Percentiles rank a stretch among this genome's conserved stretches.
These are phyloP conservation scores for Colletotrichum musicola DNA, from an alignment of 2,329 filamentous ascomycete genomes.

Conservation along the genomic window DNA sequence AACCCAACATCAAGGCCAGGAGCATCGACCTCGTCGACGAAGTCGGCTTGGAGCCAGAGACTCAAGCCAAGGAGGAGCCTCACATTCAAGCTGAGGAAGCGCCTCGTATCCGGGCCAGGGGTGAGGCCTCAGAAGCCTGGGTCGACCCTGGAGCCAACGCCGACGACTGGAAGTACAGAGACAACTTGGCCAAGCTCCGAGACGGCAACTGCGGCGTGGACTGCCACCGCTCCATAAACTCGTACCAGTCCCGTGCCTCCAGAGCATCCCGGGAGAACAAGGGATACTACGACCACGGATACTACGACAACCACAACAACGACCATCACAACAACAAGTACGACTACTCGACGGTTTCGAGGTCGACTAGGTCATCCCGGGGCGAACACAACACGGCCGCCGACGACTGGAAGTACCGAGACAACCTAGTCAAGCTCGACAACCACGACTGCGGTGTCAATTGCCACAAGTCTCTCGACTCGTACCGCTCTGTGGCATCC, in stretches of 20 bases:
- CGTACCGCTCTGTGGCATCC: neutral
- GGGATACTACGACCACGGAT: neutral
- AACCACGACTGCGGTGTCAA: neutral
- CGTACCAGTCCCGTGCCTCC: neutral
- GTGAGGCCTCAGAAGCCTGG: neutral
- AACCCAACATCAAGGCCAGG: neutral
- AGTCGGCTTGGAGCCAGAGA: neutral
- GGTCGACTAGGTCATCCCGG: neutral
- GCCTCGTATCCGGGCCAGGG: neutral
- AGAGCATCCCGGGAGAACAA: neutral
- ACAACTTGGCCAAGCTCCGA: conserved; percentile 5
- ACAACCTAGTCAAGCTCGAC: conserved; percentile 12
- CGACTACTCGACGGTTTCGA: neutral
- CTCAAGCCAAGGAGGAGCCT: neutral
- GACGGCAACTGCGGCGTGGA: neutral
- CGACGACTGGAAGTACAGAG: conserved; percentile 9
- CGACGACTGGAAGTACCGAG: conserved; percentile 15
- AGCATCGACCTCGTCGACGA: neutral
- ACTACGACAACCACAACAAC: neutral
- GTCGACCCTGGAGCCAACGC: no score
- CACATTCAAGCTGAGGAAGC: neutral
- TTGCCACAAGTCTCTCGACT: neutral
- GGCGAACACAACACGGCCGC: conserved; percentile 15
- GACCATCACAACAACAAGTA: neutral
- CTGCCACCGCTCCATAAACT: neutral